Evolutionary conservation across 2,329 filamentous ascomycete species (phyloP).

Genomic region (Stagonosporopsis chrysanthemi): DNA sequence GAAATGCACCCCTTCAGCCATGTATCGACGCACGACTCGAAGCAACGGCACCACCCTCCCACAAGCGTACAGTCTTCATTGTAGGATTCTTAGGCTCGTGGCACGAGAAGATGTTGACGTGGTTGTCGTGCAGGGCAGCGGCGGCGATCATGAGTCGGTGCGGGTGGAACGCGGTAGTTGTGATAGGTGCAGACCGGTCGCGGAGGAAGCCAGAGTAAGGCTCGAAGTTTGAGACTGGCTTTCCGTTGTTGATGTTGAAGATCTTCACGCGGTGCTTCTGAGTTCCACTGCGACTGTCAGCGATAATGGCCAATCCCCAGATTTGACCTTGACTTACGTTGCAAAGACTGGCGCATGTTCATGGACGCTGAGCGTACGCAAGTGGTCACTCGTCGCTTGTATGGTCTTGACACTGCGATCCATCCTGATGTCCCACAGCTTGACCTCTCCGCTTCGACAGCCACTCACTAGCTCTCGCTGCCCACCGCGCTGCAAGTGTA

Average conservation of each 20-base stretch:
- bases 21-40: slow-evolving; percentile 29
- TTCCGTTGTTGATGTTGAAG: slow-evolving; percentile 82
- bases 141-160: slow-evolving; percentile 91
- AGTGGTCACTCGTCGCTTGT: slow-evolving; percentile 75
- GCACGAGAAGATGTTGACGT: slow-evolving; percentile 83
- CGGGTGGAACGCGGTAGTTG: slow-evolving; percentile 91
- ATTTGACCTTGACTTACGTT: slow-evolving; percentile 26
- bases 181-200: slow-evolving; percentile 81
- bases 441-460: slow-evolving; percentile 90
- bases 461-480: slow-evolving; percentile 90
- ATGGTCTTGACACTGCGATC: slow-evolving; percentile 77
- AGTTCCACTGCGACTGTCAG: slow-evolving; percentile 70
- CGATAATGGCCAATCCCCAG: neutral
- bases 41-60: slow-evolving; percentile 38
- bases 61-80: slow-evolving; percentile 43
- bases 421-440: slow-evolving; percentile 94
- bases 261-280: slow-evolving; percentile 88
- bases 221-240: slow-evolving; percentile 81
- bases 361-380: slow-evolving; percentile 88
- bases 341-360: slow-evolving; percentile 97
- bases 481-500: slow-evolving; percentile 95
- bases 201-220: slow-evolving; percentile 90
- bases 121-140: slow-evolving; percentile 83
- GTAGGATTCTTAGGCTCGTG: slow-evolving; percentile 35
- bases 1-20: slow-evolving; percentile 4